Percentiles rank a stretch among this genome's conserved stretches.
Conservation (phyloP, 768 basidiomycete species). For the Boletus rubescentipes region DNA sequence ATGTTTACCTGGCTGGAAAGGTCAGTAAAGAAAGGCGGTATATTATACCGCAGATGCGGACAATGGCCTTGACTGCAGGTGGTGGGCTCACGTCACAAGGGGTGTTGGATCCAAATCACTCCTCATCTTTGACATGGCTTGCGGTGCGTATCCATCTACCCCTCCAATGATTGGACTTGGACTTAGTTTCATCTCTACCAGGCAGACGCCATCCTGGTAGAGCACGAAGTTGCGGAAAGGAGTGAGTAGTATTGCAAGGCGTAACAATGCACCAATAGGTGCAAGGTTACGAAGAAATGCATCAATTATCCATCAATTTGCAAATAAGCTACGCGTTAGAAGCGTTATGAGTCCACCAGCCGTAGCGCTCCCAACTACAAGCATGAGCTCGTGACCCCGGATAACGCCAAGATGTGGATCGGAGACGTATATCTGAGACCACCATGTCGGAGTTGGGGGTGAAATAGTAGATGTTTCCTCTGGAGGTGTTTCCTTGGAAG, state of each 20-base stretch:
- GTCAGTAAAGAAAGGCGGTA: constrained; percentile 27
- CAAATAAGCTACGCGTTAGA: constrained; percentile 20
- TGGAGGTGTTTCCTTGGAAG: constrained; percentile 2
- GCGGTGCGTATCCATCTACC: constrained; percentile 18
- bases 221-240: constrained; percentile 3
- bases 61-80: constrained; percentile 20
- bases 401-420: constrained; percentile 11
- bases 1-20: constrained; percentile 53
- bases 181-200: not conserved
- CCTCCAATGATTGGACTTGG: not conserved
- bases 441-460: constrained; percentile 2
- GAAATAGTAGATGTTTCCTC: not conserved
- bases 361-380: constrained; percentile 31
- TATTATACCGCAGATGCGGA: not conserved
- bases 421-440: constrained; percentile 8
- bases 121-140: constrained; percentile 31
- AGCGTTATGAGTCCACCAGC: constrained; percentile 28
- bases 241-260: constrained; percentile 1
- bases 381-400: constrained; percentile 22
- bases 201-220: too few species aligned
- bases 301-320: constrained; percentile 13
- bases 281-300: not conserved
- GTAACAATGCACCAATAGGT: not conserved
- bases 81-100: constrained; percentile 24
- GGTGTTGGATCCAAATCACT: constrained; percentile 14